phyloP scores from a whole-genome alignment of 495 filamentous ascomycete species.

The Talaromyces stipitatus region DNA sequence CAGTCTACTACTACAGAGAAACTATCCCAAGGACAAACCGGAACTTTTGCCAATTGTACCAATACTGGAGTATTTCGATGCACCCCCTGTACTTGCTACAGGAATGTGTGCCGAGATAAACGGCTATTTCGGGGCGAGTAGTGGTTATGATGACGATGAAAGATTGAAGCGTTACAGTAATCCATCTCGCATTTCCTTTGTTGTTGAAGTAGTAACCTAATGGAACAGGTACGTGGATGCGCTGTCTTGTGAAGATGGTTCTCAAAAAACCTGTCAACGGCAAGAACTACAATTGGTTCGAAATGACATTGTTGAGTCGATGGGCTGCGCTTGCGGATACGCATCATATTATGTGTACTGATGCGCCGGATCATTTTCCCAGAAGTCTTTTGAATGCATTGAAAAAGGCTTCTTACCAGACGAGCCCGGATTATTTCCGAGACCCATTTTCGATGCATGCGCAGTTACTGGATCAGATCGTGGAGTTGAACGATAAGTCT shows the following conservation, averaged over 20 bases:
- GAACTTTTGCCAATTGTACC: constrained; percentile 13
- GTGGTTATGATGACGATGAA: background rate
- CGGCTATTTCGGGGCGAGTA: constrained; percentile 4
- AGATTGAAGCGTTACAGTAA: constrained; percentile 4
- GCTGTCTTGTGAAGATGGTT: constrained; percentile 6
- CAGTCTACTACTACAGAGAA: constrained; percentile 5
- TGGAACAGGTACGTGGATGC: constrained; percentile 4
- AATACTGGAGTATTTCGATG: constrained; percentile 13
- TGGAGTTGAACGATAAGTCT: constrained; percentile 13
- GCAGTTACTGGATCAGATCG: constrained; percentile 4
- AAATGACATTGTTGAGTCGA: constrained; percentile 2
- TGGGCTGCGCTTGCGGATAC: background rate
- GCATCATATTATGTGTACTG: background rate
- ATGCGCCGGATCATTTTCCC: constrained; percentile 2
- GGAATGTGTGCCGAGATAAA: constrained; percentile 13
- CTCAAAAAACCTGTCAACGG: background rate
- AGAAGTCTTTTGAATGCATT: background rate
- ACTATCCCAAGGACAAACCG: constrained; percentile 14
- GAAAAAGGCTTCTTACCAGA: background rate
- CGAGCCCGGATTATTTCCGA: background rate
- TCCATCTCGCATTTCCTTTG: too few species aligned
- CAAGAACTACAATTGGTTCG: constrained; percentile 6
- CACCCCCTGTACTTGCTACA: background rate
- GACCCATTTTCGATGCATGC: constrained; percentile 5
- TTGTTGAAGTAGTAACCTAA: background rate